phyloP scores from a whole-genome alignment of 2,329 filamentous ascomycete genomes.

The Magnaporthiopsis rhizophila region DNA sequence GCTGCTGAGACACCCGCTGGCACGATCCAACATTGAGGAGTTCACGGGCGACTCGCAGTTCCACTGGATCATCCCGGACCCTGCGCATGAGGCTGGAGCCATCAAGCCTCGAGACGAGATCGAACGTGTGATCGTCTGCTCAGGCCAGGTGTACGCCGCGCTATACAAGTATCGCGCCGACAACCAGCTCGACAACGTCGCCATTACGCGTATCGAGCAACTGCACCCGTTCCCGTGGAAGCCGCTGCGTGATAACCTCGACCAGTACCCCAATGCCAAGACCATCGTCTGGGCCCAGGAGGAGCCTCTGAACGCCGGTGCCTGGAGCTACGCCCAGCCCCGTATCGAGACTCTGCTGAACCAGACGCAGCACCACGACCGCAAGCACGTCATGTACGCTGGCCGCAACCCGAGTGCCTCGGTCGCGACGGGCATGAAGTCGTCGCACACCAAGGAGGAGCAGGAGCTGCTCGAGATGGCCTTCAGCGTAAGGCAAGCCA shows the following conservation, averaged over 20 bases:
- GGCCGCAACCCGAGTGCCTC: constrained; percentile 88
- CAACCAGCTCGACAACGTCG: constrained; percentile 80
- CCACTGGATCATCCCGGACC: constrained; percentile 91
- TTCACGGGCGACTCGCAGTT: constrained; percentile 90
- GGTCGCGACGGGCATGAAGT: constrained; percentile 89
- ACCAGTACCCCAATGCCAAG: constrained; percentile 94
- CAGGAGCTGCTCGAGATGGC: constrained; percentile 66
- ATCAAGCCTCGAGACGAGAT: constrained; percentile 80
- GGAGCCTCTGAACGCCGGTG: constrained; percentile 93
- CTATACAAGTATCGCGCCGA: constrained; percentile 85
- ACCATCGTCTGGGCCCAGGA: constrained; percentile 97
- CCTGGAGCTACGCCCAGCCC: constrained; percentile 95
- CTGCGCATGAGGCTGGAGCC: constrained; percentile 66
- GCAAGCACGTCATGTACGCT: constrained; percentile 95
- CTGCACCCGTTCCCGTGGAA: constrained; percentile 99
- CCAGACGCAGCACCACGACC: constrained; percentile 83
- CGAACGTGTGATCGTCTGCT: constrained; percentile 88
- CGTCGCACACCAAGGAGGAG: constrained; percentile 85
- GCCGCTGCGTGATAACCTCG: constrained; percentile 91
- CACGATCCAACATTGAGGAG: constrained; percentile 82
- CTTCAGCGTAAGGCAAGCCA: constrained; percentile 58
- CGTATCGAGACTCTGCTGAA: constrained; percentile 95
- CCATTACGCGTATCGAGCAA: constrained; percentile 93
- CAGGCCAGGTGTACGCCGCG: constrained; percentile 87
- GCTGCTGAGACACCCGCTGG: constrained; percentile 85